phyloP scores from a whole-genome alignment of 129 eudicot species.

The Chrysanthemum lavandulifolium region DNA sequence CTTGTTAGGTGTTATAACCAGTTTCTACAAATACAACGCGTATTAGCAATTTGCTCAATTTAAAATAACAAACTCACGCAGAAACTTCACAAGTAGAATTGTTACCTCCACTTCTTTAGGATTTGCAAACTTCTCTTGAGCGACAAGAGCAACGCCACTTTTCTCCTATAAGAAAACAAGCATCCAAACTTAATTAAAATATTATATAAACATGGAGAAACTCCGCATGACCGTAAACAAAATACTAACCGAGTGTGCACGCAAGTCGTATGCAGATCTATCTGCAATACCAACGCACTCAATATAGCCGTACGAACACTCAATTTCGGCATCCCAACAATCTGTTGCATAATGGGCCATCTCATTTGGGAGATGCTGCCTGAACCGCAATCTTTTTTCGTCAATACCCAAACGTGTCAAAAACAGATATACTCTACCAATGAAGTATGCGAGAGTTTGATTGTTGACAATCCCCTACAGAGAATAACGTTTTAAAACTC shows the following conservation, averaged over 20 bases:
- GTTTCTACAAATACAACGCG: constrained; percentile 33
- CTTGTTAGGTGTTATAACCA: constrained; percentile 48
- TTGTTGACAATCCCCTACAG: constrained; percentile 26
- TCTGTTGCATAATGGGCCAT: constrained; percentile 86
- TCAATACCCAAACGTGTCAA: constrained; percentile 59
- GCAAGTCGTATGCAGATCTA: constrained; percentile 67
- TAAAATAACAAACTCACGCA: background rate
- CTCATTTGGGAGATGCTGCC: constrained; percentile 77
- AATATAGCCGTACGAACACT: constrained; percentile 71
- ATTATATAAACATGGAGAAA: background rate
- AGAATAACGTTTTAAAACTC: background rate
- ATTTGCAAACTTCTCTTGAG: constrained; percentile 59
- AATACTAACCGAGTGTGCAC: constrained; percentile 55
- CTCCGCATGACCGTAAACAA: background rate
- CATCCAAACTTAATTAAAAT: background rate
- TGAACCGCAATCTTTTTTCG: constrained; percentile 54
- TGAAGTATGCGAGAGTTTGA: constrained; percentile 36
- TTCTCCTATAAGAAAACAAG: constrained; percentile 38
- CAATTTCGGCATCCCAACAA: constrained; percentile 83
- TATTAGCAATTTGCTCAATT: constrained; percentile 7
- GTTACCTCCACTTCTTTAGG: constrained; percentile 74
- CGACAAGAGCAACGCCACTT: constrained; percentile 58
- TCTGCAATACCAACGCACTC: constrained; percentile 83
- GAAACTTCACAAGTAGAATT: background rate
- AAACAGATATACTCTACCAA: constrained; percentile 63